Evolutionary conservation across 257 asterid genomes (phyloP).

Genomic region (Solanum sitiens): DNA sequence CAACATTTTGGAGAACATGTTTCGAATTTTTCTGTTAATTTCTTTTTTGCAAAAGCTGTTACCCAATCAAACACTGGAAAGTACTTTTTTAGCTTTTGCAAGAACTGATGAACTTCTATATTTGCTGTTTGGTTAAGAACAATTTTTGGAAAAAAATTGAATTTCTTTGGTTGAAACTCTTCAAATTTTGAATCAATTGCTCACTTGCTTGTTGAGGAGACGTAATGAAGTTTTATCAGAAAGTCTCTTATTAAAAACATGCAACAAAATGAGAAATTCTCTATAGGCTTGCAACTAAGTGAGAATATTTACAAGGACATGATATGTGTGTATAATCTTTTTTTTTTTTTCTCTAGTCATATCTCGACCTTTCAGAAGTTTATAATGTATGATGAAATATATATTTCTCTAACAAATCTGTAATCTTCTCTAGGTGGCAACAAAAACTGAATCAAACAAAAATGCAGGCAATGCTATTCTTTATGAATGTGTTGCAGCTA

Average conservation of each 20-base stretch:
- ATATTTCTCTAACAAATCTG: constrained; percentile 5
- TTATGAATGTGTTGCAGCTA: constrained; percentile 92
- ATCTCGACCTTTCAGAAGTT: not conserved
- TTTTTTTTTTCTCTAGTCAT: not conserved
- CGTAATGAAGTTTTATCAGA: not conserved
- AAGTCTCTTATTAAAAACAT: not conserved
- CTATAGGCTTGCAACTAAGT: not conserved
- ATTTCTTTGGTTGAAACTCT: not conserved
- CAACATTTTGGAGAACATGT: not conserved
- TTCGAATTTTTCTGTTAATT: not conserved
- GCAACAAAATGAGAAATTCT: not conserved
- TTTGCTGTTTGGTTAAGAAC: not conserved
- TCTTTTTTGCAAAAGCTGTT: not conserved
- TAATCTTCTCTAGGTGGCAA: constrained; percentile 72
- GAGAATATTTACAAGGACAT: not conserved
- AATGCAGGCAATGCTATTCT: constrained; percentile 97
- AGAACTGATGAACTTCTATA: not conserved
- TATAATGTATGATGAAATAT: not conserved
- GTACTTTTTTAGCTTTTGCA: not conserved
- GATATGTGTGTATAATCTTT: not conserved
- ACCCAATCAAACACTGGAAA: not conserved
- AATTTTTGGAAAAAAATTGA: not conserved
- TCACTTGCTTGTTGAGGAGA: not conserved
- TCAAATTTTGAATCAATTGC: not conserved
- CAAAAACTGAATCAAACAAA: constrained; percentile 91